Conservation (phyloP, 1,139 yeast genomes). For the Sugiyamaella sp. region DNA sequence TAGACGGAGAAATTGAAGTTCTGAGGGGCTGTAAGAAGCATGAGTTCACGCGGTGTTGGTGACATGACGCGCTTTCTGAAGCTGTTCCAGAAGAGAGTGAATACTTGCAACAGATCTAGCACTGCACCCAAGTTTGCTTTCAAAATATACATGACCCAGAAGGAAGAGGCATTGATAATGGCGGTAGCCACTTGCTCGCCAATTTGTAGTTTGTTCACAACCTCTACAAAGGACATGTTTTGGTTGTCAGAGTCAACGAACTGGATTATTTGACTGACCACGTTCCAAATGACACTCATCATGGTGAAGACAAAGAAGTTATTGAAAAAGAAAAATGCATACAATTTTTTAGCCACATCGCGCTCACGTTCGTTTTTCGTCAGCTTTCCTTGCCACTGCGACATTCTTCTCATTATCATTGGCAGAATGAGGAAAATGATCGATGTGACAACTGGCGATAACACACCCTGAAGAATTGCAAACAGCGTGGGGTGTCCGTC, state of each 20-base stretch:
- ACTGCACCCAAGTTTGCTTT: conserved; percentile 42
- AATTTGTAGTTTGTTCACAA: conserved; percentile 35
- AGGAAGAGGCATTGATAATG: conserved; percentile 45
- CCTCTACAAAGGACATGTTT: conserved; percentile 31
- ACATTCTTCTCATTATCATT: conserved; percentile 42
- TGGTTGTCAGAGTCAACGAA: conserved; percentile 30
- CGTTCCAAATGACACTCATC: conserved; percentile 47
- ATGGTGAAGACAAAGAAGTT: conserved; percentile 45
- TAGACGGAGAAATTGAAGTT: conserved; percentile 43
- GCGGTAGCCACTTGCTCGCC: conserved; percentile 43
- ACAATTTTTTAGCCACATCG: conserved; percentile 45
- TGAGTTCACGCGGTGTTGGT: conserved; percentile 45
- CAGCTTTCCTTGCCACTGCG: conserved; percentile 45
- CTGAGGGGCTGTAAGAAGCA: conserved; percentile 44
- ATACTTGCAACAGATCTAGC: conserved; percentile 42
- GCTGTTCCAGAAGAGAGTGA: conserved; percentile 38
- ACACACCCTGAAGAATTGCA: conserved; percentile 46
- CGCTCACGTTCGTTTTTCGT: conserved; percentile 46
- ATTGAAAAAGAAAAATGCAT: conserved; percentile 45
- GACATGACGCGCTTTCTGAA: conserved; percentile 37
- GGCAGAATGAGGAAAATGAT: conserved; percentile 44
- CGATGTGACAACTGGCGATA: conserved; percentile 45
- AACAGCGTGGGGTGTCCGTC: conserved; percentile 37
- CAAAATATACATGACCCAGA: conserved; percentile 48
- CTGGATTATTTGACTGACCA: conserved; percentile 41